Base-by-base conservation (phyloP, 345 rosid species). In the Heritiera fomes region DNA sequence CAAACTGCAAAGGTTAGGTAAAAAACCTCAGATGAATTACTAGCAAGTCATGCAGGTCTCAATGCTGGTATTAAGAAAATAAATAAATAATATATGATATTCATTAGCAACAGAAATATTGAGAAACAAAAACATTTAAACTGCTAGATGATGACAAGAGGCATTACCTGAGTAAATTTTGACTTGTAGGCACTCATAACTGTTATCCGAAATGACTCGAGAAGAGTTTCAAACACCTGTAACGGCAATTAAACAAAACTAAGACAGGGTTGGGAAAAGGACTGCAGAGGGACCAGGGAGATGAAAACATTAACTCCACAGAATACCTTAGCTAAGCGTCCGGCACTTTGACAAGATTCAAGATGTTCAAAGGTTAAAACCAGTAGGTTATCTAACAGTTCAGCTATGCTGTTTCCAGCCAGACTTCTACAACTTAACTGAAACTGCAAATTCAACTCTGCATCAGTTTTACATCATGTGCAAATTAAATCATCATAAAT, bases 131-230 rank as follows among this genome's bases (percentile, higher is more conserved):
- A 49, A 7, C 6, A 76, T 1, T 7, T 13, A 45, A 50, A 60
- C 13, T 71, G n/a, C 47, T 17, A 43, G 15, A 11, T 38, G 45
- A 55, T 20, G 52, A 62, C 30, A 60, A 63, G 28, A 41, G 14
- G 3, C 41, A 38, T 73, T 82, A 95, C 99, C 98, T 95, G 99
- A 17, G 95, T 71, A 78, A 95, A 88, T 81, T 95, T 95, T 63
- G 96, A 92, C 88, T 91, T 93, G 88, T 92, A 88, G 2, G 94
- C 89, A 77, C 79, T 86, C 68, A 95, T 77, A 59, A 93, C 81
- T 46, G 87, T 90, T 60, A 82, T 72, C 82, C 76, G 83, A 83
- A 95, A 95, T 68, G 99, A 91, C 80, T 82, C 77, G 53, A 91
- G 85, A 82, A 93, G 94, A 62, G 80, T 88, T 74, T 88, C 92